A percentile compares a stretch with the other conserved stretches of the same genome.
These are phyloP conservation scores for Ophiosphaerella herpotricha DNA, from an alignment of 2,329 filamentous ascomycete species.

Conservation along the genomic window DNA sequence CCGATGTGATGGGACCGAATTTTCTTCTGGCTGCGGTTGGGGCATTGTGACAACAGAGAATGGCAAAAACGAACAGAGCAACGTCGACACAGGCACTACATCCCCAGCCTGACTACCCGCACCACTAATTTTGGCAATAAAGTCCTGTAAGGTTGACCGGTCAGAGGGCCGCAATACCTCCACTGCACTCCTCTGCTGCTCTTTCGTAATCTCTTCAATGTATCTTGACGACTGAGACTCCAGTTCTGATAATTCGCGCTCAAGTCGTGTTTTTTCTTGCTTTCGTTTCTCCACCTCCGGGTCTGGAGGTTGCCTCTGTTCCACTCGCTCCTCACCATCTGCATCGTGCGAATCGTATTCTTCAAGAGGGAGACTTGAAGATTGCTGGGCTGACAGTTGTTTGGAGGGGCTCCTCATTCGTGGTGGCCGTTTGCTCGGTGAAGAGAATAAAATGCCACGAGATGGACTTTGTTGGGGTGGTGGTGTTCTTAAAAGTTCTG, in stretches of 20 bases:
- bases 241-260: constrained; percentile 35
- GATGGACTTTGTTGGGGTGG: constrained; percentile 22
- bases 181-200: constrained; percentile 23
- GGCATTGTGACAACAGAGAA: constrained; percentile 35
- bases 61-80: constrained; percentile 49
- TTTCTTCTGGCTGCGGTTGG: constrained; percentile 34
- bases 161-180: constrained; percentile 22
- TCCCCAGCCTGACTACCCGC: constrained; percentile 21
- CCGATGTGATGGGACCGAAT: constrained; percentile 65
- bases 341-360: constrained; percentile 13
- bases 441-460: constrained; percentile 33
- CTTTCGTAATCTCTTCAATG: constrained; percentile 30
- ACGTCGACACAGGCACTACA: constrained; percentile 32
- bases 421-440: constrained; percentile 37
- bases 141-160: constrained; percentile 20
- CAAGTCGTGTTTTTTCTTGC: constrained; percentile 35
- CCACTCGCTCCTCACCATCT: not conserved
- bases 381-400: constrained; percentile 16
- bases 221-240: constrained; percentile 39
- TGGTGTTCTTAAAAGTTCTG: constrained; percentile 24
- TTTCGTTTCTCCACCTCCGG: constrained; percentile 33
- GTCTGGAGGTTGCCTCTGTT: constrained; percentile 19
- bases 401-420: constrained; percentile 19
- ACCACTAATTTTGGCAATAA: constrained; percentile 28
- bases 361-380: constrained; percentile 9